Percentiles rank a stretch among this genome's conserved stretches.
phyloP scores from a whole-genome alignment of 805 yeast genomes.

The Saccharomycopsis sp. region DNA sequence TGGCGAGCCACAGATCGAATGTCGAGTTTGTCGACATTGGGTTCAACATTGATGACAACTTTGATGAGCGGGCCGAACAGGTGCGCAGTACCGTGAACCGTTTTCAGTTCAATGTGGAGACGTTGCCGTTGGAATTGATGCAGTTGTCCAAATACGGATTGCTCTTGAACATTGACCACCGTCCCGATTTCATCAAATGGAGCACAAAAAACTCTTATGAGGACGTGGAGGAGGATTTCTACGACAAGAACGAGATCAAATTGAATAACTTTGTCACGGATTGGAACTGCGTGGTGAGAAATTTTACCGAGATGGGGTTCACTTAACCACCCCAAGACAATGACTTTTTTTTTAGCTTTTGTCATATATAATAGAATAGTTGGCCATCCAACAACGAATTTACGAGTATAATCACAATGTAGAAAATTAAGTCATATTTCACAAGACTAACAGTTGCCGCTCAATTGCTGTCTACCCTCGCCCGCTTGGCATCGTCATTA shows the following conservation, averaged over 20 bases:
- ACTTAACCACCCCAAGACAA: no score
- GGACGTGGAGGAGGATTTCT: constrained; percentile 6
- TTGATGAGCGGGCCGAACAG: constrained; percentile 7
- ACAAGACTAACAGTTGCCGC: no score
- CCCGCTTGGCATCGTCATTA: no score
- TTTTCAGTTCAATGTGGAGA: constrained; percentile 9
- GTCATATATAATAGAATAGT: no score
- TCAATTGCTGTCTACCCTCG: no score
- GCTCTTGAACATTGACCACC: constrained; percentile 10
- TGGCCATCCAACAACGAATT: no score
- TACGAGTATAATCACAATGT: no score
- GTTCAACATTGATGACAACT: constrained; percentile 3
- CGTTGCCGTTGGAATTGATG: constrained; percentile 9
- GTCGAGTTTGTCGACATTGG: constrained; percentile 2
- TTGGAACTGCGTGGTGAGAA: not conserved
- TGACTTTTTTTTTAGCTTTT: no score
- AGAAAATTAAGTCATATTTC: no score
- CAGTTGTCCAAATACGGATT: constrained; percentile 11
- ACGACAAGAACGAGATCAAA: not conserved
- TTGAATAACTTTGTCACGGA: not conserved
- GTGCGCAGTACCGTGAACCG: not conserved
- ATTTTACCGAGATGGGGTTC: no score
- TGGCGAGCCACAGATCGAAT: constrained; percentile 8
- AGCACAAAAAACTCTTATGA: not conserved
- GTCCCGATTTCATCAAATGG: constrained; percentile 7